phyloP scores from a whole-genome alignment of 1,284 basidiomycete genomes.

The Clitocybe nebularis region DNA sequence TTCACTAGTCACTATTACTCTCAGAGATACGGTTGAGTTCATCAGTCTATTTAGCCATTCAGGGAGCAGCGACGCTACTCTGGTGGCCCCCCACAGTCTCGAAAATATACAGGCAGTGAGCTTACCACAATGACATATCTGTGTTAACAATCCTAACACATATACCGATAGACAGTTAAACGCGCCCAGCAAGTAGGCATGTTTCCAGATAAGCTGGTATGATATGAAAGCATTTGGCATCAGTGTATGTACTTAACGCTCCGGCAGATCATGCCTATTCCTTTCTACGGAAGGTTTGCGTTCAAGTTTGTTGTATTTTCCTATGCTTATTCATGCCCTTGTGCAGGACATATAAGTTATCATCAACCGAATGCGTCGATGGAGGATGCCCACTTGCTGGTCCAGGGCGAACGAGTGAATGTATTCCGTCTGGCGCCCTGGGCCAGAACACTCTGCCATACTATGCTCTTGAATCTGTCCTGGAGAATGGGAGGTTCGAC shows the following conservation, averaged over 20 bases:
- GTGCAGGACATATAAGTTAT: not conserved
- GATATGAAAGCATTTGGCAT: too few relatives aligned
- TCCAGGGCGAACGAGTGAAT: not conserved
- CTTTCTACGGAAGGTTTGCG: constrained; percentile 3
- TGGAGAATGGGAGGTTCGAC: constrained; percentile 1
- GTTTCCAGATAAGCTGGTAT: not conserved
- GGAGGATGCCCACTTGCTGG: not conserved
- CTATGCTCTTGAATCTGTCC: constrained; percentile 1
- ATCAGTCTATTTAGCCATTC: not conserved
- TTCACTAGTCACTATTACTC: not conserved
- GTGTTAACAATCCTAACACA: not conserved
- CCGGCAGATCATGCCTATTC: constrained; percentile 2
- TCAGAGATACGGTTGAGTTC: not conserved
- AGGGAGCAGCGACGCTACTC: not conserved
- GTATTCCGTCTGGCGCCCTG: constrained; percentile 1
- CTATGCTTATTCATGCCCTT: not conserved
- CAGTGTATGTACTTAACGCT: too few relatives aligned
- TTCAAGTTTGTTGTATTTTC: not conserved
- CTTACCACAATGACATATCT: not conserved
- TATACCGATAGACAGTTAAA: not conserved
- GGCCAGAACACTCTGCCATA: constrained; percentile 4
- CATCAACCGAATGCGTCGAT: not conserved
- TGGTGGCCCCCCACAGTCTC: not conserved
- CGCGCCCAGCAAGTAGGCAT: constrained; percentile 1
- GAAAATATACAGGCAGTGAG: not conserved